Evolutionary conservation across 1,139 yeast species (phyloP), one percentile per base, ranked within the genome.

Genomic region (Entelexis sorbosivorans): DNA sequence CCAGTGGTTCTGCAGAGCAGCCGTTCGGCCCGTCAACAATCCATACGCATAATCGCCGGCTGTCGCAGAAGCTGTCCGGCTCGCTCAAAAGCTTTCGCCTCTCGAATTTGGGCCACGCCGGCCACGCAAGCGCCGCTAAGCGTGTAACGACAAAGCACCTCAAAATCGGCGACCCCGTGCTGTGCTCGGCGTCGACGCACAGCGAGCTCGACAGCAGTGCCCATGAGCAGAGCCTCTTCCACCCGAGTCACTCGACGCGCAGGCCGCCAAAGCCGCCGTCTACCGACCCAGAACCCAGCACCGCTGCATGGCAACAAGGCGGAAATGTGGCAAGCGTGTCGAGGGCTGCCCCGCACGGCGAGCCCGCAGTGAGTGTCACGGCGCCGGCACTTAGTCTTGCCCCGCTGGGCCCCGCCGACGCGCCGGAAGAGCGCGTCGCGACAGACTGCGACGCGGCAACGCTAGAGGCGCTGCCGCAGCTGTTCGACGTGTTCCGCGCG

Each of bases 401-500:
- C n/a, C n/a, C n/a, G n/a, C n/a, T n/a, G n/a, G n/a, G n/a, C n/a
- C n/a, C n/a, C n/a, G n/a, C n/a, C n/a, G n/a, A n/a, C n/a, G n/a
- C n/a, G n/a, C n/a, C n/a, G n/a, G 24, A 22, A 22, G 6, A 4
- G 24, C 6, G 24, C 6, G 4, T 6, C 24, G 31, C 5, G 5
- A 11, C 5, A 10, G 31, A 32, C 9, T 35, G 24, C 24, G 24
- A 9, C 24, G n/a, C 11, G 9, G 20, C 43, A 5, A 29, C 49
- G 2, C 45, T 47, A 7, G 26, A 38, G 17, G 26, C 13, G 6
- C 16, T 47, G 17, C 46, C 33, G 5, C 14, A 26, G 28, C 29
- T 26, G 40, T 47, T 47, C 35, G 50, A 47, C 14, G 40, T 32
- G 39, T 28, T 47, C 17, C 29, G 45, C 3, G 36, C 36, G 14